Conservation (phyloP, 2,329 filamentous ascomycete species). For the Talaromyces marneffei region DNA sequence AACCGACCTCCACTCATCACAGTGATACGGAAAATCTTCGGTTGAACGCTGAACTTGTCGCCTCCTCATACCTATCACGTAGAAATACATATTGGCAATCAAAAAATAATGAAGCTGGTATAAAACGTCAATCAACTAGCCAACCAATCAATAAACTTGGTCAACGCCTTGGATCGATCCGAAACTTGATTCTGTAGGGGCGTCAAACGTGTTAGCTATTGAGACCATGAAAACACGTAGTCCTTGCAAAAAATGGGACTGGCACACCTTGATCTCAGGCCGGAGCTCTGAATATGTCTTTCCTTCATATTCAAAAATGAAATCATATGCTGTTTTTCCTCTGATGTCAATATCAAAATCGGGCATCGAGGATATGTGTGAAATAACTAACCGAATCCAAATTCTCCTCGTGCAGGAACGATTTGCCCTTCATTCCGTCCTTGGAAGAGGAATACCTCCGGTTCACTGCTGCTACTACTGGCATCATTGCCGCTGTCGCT, state of each 20-base stretch:
- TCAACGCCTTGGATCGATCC: constrained; percentile 3
- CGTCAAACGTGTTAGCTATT: background rate
- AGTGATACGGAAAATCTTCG: background rate
- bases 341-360: background rate
- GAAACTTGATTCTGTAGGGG: background rate
- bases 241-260: background rate
- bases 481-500: background rate
- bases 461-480: constrained; percentile 36
- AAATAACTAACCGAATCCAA: constrained; percentile 3
- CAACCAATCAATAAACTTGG: constrained; percentile 3
- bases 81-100: background rate
- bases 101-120: background rate
- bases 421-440: constrained; percentile 38
- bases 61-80: background rate
- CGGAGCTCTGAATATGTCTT: constrained; percentile 5
- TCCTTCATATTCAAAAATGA: constrained; percentile 4
- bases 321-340: background rate
- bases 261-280: constrained; percentile 2
- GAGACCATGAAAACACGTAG: background rate
- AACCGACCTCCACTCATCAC: background rate
- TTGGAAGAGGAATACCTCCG: constrained; percentile 75
- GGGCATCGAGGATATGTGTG: background rate
- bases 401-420: background rate
- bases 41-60: background rate
- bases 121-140: background rate